Conservation (phyloP, 2,329 filamentous ascomycete genomes). For the Aspergillus nomiae region DNA sequence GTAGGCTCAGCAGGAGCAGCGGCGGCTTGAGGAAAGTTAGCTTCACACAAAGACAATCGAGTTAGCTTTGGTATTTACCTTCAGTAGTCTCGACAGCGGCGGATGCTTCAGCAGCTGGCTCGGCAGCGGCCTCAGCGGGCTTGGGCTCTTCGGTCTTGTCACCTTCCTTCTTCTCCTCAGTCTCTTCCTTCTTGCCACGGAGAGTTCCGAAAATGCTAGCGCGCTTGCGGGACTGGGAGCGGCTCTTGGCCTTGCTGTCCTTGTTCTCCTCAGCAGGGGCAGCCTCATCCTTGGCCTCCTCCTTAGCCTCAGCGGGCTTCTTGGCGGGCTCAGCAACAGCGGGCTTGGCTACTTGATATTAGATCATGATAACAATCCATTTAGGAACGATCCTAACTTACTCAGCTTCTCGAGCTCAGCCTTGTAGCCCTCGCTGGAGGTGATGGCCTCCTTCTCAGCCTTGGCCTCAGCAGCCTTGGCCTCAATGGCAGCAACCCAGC, state of each 20-base stretch:
- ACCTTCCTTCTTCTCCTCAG: constrained; percentile 45
- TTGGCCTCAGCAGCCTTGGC: constrained; percentile 82
- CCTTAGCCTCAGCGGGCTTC: constrained; percentile 26
- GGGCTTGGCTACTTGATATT: constrained; percentile 36
- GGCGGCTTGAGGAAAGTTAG: constrained; percentile 39
- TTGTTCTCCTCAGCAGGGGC: constrained; percentile 50
- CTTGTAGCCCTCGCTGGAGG: constrained; percentile 86
- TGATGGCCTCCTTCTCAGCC: constrained; percentile 71
- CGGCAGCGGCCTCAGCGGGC: constrained; percentile 19
- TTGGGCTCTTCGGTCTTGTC: constrained; percentile 46
- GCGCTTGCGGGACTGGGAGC: constrained; percentile 61
- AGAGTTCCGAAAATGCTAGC: constrained; percentile 47
- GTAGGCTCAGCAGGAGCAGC: constrained; percentile 28
- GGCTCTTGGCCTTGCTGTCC: constrained; percentile 60
- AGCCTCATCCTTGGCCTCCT: constrained; percentile 41
- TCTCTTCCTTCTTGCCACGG: constrained; percentile 63
- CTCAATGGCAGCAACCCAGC: constrained; percentile 87
- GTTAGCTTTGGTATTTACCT: constrained; percentile 19
- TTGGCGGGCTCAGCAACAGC: constrained; percentile 27
- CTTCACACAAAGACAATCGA: constrained; percentile 42
- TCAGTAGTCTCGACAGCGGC: constrained; percentile 19
- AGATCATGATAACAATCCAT: constrained; percentile 4
- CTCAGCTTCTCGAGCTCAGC: constrained; percentile 71
- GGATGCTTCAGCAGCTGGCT: constrained; percentile 19
- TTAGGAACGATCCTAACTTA: constrained; percentile 41